Evolutionary conservation across 2,329 filamentous ascomycete species (phyloP).

Genomic region (Elsinoe australis): DNA sequence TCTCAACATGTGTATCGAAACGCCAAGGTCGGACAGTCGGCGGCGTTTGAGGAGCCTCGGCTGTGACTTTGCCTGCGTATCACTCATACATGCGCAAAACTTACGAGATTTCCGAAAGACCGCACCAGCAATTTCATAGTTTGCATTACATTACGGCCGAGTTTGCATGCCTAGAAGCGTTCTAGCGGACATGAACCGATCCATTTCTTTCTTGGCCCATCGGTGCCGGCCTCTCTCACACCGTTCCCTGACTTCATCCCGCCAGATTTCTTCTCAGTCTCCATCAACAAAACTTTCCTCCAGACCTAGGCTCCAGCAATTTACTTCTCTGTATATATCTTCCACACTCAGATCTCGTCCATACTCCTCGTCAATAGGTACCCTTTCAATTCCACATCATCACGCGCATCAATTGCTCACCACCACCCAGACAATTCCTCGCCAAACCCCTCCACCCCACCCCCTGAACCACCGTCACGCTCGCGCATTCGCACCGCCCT

Average conservation of each 20-base stretch:
- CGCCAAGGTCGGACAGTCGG: conserved; percentile 9
- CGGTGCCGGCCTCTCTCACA: conserved; percentile 8
- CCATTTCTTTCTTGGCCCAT: conserved; percentile 5
- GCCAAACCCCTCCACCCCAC: not conserved
- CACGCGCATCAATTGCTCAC: not conserved
- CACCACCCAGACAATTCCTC: not conserved
- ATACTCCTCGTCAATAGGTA: conserved; percentile 4
- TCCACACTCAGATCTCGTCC: not conserved
- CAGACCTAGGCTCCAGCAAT: conserved; percentile 1
- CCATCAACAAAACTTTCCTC: not conserved
- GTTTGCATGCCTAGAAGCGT: not conserved
- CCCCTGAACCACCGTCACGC: conserved; percentile 8
- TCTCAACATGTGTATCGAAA: not conserved
- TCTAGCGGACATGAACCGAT: conserved; percentile 15
- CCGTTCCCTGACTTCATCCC: conserved; percentile 11
- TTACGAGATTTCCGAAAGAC: not conserved
- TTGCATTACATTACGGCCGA: conserved; percentile 4
- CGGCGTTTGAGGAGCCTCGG: conserved; percentile 3
- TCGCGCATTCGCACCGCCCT: conserved; percentile 31
- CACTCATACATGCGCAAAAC: conserved; percentile 6
- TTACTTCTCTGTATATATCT: conserved; percentile 13
- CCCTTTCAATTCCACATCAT: not conserved
- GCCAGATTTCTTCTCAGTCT: conserved; percentile 2
- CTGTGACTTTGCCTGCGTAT: not conserved
- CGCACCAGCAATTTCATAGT: conserved; percentile 5